Evolutionary conservation across 2,329 filamentous ascomycete genomes (phyloP).

Genomic region (Trichothecium sympodiale): DNA sequence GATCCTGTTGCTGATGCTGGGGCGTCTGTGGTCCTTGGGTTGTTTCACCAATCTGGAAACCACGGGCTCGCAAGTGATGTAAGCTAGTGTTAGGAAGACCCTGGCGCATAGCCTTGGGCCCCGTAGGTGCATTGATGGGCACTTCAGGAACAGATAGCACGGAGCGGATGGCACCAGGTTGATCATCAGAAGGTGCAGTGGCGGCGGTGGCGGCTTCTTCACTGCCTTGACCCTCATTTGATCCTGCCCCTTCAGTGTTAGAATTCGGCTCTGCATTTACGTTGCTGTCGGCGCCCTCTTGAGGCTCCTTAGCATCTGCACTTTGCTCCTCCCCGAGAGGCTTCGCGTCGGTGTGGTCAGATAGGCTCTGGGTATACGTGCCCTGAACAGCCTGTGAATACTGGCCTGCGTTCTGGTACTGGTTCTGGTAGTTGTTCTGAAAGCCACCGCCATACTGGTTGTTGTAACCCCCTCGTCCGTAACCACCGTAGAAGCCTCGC

Average conservation of each 20-base stretch:
- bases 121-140: constrained; percentile 70
- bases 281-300: constrained; percentile 9
- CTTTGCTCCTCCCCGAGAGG: constrained; percentile 2
- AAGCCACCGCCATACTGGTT: constrained; percentile 26
- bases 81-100: constrained; percentile 75
- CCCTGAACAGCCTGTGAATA: constrained; percentile 7
- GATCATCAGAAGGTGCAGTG: constrained; percentile 10
- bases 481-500: constrained; percentile 45
- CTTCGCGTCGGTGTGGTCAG: constrained; percentile 17
- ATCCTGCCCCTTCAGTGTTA: constrained; percentile 11
- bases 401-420: constrained; percentile 12
- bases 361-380: constrained; percentile 8
- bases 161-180: constrained; percentile 17
- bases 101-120: constrained; percentile 89
- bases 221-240: constrained; percentile 20
- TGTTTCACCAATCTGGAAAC: constrained; percentile 33
- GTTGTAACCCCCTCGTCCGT: constrained; percentile 41
- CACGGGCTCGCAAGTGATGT: constrained; percentile 48
- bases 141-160: constrained; percentile 25
- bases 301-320: constrained; percentile 1
- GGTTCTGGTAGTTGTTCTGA: constrained; percentile 27
- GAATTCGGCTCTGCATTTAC: background rate
- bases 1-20: constrained; percentile 1
- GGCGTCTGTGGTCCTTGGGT: constrained; percentile 15
- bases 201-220: constrained; percentile 9